Evolutionary conservation across 2,329 filamentous ascomycete species (phyloP), one percentile per base, ranked within the genome.

Genomic region (Sporothrix protearum): DNA sequence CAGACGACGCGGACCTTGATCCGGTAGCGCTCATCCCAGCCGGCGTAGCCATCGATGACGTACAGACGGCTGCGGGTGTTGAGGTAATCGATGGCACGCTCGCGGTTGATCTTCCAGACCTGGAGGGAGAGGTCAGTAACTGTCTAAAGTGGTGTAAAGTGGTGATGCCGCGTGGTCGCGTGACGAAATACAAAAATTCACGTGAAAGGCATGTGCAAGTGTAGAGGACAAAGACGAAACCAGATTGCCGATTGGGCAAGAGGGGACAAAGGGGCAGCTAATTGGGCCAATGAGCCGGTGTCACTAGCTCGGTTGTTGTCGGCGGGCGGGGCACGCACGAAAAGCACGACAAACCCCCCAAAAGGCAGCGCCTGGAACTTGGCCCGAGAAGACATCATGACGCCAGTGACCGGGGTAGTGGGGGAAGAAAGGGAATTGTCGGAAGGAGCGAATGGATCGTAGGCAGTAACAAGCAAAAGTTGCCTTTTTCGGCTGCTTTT

Each of bases 51-150:
- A 82, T 99, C 96, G 76, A 99, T 88, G 76, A 99, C 96, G 83
- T 99, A 99, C 85, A 99, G 98, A 80, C 96, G 93, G 82, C 96
- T 97, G 79, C 96, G 89, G 76, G 96, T 99, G 89, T 99, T 99
- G 78, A 99, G 90, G 86, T 99, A 99, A 85, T 99, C 96, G 82
- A 99, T 89, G 74, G 96, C 96, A 86, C 96, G 94, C 83, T 99
- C 96, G 78, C 96, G 91, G 90, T 99, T 99, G 86, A 99, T 99
- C 80, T 94, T 93, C 96, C 96, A 99, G 82, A 98, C 95, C 96
- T 99, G 77, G 68, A 64, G 70, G 30, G 47, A 47, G 39, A n/a
- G 49, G 67, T 69, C 14, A 69, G 67, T 16, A 59, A 19, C 77
- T 76, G 12, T n/a, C n/a, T n/a, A n/a, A n/a, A n/a, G n/a, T 33